Conservation (phyloP, 192 early-diverging fungal species). For the Chytriomyces confervae region DNA sequence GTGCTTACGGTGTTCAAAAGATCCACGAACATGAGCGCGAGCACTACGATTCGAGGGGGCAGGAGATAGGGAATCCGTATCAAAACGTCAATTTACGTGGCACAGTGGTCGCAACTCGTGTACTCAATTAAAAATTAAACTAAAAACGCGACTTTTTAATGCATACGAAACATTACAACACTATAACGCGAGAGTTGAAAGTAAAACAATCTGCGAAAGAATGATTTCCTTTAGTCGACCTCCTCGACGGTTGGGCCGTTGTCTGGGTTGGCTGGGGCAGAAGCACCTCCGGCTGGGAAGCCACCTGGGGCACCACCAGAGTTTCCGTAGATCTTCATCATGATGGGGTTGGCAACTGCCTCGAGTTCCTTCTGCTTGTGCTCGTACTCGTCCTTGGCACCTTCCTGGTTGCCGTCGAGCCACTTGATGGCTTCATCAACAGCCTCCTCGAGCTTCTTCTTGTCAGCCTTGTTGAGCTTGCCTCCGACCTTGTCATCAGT, state of each 20-base stretch:
- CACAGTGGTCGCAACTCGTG: too few relatives aligned
- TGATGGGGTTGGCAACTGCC: constrained; percentile 94
- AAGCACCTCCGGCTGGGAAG: constrained; percentile 71
- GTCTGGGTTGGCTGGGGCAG: constrained; percentile 67
- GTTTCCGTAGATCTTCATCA: constrained; percentile 90
- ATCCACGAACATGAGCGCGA: too few relatives aligned
- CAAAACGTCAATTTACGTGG: too few relatives aligned
- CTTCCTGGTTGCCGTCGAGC: constrained; percentile 94
- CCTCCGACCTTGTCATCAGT: constrained; percentile 79
- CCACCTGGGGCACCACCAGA: constrained; percentile 73
- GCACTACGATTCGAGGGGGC: too few relatives aligned
- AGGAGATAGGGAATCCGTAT: too few relatives aligned
- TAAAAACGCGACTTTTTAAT: too few relatives aligned
- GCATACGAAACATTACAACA: too few relatives aligned
- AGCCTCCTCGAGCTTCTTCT: constrained; percentile 82
- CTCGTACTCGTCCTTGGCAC: constrained; percentile 98
- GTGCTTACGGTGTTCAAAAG: too few relatives aligned
- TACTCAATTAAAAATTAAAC: too few relatives aligned
- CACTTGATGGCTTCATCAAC: constrained; percentile 93
- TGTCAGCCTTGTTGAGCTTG: constrained; percentile 86
- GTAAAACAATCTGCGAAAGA: too few relatives aligned
- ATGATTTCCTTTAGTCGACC: constrained; percentile 29
- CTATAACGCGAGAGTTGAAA: too few relatives aligned
- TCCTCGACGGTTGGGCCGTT: constrained; percentile 68
- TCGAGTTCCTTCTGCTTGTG: constrained; percentile 93